These are phyloP conservation scores for Cucumis melo DNA, from an alignment of 306 rosid genomes.

Conservation along the genomic window DNA sequence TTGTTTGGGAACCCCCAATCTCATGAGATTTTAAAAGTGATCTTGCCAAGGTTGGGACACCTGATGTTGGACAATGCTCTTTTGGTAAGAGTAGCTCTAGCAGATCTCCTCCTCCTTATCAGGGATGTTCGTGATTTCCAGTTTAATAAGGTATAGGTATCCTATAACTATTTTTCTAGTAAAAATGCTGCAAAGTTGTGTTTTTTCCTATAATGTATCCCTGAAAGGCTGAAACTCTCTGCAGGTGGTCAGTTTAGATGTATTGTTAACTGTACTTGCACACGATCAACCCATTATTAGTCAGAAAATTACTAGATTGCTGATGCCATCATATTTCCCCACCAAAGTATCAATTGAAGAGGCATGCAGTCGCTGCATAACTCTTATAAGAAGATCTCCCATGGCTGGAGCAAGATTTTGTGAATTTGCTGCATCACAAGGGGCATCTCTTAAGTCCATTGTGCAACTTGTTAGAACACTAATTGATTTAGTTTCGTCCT, in stretches of 20 bases:
- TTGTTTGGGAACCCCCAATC: conserved; percentile 70
- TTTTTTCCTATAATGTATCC: conserved; percentile 4
- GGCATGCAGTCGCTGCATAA: conserved; percentile 82
- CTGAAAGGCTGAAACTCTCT: conserved; percentile 10
- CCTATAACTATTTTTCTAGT: background rate
- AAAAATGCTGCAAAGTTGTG: background rate
- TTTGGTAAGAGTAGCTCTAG: conserved; percentile 40
- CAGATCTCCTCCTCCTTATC: conserved; percentile 54
- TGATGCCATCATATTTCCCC: conserved; percentile 80
- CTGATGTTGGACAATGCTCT: conserved; percentile 50
- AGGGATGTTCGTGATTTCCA: conserved; percentile 60
- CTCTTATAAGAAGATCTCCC: conserved; percentile 73
- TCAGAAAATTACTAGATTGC: conserved; percentile 67
- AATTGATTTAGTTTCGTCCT: conserved; percentile 39
- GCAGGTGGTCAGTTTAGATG: conserved; percentile 62
- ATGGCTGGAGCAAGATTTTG: conserved; percentile 86
- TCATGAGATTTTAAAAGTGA: conserved; percentile 80
- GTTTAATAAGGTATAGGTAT: conserved; percentile 53
- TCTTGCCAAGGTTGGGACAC: conserved; percentile 71
- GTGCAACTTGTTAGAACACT: conserved; percentile 55
- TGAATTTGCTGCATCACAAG: conserved; percentile 47
- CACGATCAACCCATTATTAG: conserved; percentile 63
- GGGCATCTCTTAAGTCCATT: conserved; percentile 52
- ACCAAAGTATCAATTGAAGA: conserved; percentile 48
- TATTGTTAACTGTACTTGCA: conserved; percentile 45